phyloP scores from a whole-genome alignment of 1,139 yeast genomes.

The Candida dubliniensis region DNA sequence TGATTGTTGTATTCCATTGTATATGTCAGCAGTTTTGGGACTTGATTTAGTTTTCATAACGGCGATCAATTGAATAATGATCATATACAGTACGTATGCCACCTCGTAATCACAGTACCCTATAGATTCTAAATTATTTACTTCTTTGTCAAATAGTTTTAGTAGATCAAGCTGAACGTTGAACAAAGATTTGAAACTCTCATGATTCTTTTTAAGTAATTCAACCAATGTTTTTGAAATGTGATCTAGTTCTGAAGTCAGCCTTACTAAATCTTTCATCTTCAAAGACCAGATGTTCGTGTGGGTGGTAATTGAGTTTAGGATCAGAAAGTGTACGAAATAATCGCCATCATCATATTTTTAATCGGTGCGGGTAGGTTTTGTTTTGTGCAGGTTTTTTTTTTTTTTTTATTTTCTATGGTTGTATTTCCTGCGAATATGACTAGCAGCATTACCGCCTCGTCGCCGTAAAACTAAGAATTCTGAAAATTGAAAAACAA shows the following conservation, averaged over 20 bases:
- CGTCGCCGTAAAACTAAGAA: too few relatives aligned
- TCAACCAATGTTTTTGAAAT: conserved; percentile 3
- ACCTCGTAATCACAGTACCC: conserved; percentile 44
- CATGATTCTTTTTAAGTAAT: conserved; percentile 1
- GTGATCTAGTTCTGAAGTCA: conserved; percentile 5
- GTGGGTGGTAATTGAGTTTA: neutral
- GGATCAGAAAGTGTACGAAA: too few relatives aligned
- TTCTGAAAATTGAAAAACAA: too few relatives aligned
- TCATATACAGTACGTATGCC: conserved; percentile 30
- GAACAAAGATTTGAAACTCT: conserved; percentile 6
- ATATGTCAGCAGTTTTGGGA: conserved; percentile 21
- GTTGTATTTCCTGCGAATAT: too few relatives aligned
- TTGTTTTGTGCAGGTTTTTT: too few relatives aligned
- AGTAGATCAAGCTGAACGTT: conserved; percentile 30
- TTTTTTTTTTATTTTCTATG: too few relatives aligned
- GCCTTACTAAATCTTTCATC: neutral
- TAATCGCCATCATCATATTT: too few relatives aligned
- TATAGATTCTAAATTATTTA: conserved; percentile 23
- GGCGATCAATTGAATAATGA: conserved; percentile 13
- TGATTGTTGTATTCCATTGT: conserved; percentile 22
- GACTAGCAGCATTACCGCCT: too few relatives aligned
- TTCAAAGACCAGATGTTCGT: neutral
- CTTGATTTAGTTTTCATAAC: conserved; percentile 14
- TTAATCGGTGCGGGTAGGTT: too few relatives aligned
- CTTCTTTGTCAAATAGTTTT: conserved; percentile 37